These are phyloP conservation scores for Colletotrichum caudatum DNA, from an alignment of 2,329 filamentous ascomycete species.

Conservation along the genomic window DNA sequence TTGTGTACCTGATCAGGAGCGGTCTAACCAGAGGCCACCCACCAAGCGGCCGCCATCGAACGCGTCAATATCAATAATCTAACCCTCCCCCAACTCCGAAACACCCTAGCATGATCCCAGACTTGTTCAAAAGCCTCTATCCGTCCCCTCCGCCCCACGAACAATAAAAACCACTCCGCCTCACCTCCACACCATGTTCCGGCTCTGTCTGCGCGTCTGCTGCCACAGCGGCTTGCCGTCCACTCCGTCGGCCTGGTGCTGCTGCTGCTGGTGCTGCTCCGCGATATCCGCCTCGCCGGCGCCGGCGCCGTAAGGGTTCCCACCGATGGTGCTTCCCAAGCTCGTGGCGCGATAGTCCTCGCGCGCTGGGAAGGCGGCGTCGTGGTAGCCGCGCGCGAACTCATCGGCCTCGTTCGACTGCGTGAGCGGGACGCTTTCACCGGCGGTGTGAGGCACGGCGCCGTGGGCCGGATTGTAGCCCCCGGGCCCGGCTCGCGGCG, in stretches of 20 bases:
- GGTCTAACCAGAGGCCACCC: not conserved
- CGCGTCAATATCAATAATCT: not conserved
- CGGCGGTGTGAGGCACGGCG: constrained; percentile 46
- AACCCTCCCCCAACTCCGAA: constrained; percentile 11
- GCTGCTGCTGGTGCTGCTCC: not conserved
- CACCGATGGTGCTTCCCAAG: constrained; percentile 33
- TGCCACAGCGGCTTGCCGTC: constrained; percentile 64
- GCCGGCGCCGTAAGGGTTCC: constrained; percentile 24
- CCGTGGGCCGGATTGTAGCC: constrained; percentile 43
- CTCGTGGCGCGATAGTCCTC: constrained; percentile 52
- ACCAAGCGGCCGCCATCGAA: not conserved
- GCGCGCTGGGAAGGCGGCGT: constrained; percentile 53
- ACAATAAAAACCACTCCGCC: not conserved
- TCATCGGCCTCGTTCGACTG: constrained; percentile 57
- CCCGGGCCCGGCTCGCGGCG: constrained; percentile 3
- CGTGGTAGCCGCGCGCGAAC: constrained; percentile 57
- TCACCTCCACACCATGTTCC: constrained; percentile 63
- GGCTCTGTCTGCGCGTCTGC: constrained; percentile 62
- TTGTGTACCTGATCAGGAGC: constrained; percentile 4
- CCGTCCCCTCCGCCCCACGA: too few relatives aligned
- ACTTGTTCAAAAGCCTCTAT: not conserved
- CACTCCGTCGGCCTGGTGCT: constrained; percentile 22
- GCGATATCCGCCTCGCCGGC: constrained; percentile 6
- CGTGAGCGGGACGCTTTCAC: constrained; percentile 56
- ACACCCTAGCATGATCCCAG: constrained; percentile 8